Base-by-base conservation (phyloP, 805 yeast genomes). In the Yamadazyma olivae region DNA sequence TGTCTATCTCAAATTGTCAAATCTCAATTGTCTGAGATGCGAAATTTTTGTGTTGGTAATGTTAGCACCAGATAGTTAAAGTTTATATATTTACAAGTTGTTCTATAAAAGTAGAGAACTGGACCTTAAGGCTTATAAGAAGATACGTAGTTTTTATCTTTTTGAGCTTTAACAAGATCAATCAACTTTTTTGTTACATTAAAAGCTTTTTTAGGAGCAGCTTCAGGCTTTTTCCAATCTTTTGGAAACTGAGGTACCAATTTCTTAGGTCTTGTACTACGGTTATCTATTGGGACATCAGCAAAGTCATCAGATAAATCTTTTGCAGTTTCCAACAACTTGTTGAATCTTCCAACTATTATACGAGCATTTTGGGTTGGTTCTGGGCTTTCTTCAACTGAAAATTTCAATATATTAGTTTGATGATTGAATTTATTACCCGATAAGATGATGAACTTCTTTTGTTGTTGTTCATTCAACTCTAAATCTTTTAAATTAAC, bases 341-440 rank as follows among this genome's bases (percentile, higher is more conserved):
- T 71, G 46, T 75, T 74, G 45, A 89, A 67, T 18, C 79, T 70
- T 37, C 79, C 83, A 14, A 81, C 79, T 44, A 87, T 63, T 56
- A 71, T 79, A 45, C 83, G 75, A 33, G 91, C 84, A 61, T 93
- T 93, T 61, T 91, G 97, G 1, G 95, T 76, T 27, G 95, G 82
- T 50, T 87, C 86, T 6, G 77, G 69, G 57, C 73, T 86, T 49
- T 73, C 73, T 34, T 75, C 80, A 22, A 77, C 62, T n/a, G 86
- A 69, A 60, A 89, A 75, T 46, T 74, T 76, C 51, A 91, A 71
- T 13, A 60, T 56, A 51, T 84, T 82, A 1, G 72, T 72, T 22
- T 62, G 61, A 44, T 71, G 70, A 57, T 88, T 78, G 55, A 81
- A 89, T 58, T 95, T 79, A 22, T 80, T 73, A 17, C 89, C 95